phyloP scores from a whole-genome alignment of 106 monocot genomes.

The Dioscorea zingiberensis region DNA sequence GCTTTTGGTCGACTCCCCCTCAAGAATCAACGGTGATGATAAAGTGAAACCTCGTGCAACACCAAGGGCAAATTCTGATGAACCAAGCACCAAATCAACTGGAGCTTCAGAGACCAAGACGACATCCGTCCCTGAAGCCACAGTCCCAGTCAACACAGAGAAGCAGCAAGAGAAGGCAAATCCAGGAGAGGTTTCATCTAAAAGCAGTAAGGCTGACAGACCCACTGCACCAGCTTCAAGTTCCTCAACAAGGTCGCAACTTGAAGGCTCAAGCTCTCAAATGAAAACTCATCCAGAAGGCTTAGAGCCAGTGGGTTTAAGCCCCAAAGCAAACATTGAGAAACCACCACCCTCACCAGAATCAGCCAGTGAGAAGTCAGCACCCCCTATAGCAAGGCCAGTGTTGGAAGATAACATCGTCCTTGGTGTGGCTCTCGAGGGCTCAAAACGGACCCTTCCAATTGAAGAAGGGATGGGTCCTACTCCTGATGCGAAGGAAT shows the following conservation, averaged over 20 bases:
- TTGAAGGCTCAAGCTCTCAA: slow-evolving; percentile 5
- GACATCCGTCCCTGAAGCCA: slow-evolving; percentile 15
- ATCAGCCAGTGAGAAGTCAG: neutral
- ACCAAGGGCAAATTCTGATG: slow-evolving; percentile 25
- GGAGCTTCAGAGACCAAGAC: slow-evolving; percentile 30
- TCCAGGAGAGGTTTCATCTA: slow-evolving; percentile 15
- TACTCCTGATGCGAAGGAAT: slow-evolving; percentile 37
- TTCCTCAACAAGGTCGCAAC: slow-evolving; percentile 8
- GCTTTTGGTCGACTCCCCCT: slow-evolving; percentile 59
- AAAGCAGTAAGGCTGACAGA: slow-evolving; percentile 14
- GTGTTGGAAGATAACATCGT: slow-evolving; percentile 63
- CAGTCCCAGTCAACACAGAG: slow-evolving; percentile 16
- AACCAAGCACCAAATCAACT: slow-evolving; percentile 25
- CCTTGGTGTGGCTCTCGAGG: slow-evolving; percentile 57
- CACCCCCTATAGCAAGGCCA: slow-evolving; percentile 9
- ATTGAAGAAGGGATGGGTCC: slow-evolving; percentile 32
- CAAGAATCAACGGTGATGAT: slow-evolving; percentile 53
- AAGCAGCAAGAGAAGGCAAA: slow-evolving; percentile 33
- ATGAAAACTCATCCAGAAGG: no score
- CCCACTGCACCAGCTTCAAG: slow-evolving; percentile 6
- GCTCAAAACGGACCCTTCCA: slow-evolving; percentile 57
- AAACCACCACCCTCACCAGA: neutral
- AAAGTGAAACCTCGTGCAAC: slow-evolving; percentile 34
- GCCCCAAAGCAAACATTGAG: slow-evolving; percentile 7
- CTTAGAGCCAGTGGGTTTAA: neutral